Evolutionary conservation across 352 stramenopile species (phyloP).

Genomic region (Globisporangium splendens): DNA sequence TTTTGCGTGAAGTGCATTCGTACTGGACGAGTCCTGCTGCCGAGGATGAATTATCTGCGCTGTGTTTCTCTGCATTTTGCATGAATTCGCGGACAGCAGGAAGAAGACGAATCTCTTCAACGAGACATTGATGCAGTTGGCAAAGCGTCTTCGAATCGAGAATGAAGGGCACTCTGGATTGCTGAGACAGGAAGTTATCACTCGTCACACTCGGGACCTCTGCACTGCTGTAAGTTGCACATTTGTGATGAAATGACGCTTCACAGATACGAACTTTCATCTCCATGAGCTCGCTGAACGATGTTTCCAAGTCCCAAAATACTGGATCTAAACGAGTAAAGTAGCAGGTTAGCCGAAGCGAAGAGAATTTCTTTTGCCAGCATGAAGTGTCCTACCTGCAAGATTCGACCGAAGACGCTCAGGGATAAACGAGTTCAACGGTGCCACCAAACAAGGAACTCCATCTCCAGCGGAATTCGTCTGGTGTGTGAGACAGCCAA

Average conservation of each 20-base stretch:
- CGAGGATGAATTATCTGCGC: neutral
- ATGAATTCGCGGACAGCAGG: constrained; percentile 3
- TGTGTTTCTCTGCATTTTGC: constrained; percentile 1
- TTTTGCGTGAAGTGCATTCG: constrained; percentile 8
- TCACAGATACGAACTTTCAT: constrained; percentile 16
- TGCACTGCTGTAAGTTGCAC: no score
- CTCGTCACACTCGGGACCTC: no score
- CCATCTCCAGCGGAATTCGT: neutral
- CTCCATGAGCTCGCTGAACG: constrained; percentile 11
- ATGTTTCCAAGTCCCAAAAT: constrained; percentile 17
- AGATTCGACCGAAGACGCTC: constrained; percentile 16
- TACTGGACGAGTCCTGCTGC: constrained; percentile 6
- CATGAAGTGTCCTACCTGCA: constrained; percentile 7
- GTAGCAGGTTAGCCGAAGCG: neutral
- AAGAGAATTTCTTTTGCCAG: neutral
- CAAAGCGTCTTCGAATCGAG: constrained; percentile 6
- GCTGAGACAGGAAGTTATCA: no score
- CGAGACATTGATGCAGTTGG: constrained; percentile 4
- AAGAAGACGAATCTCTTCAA: neutral
- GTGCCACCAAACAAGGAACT: constrained; percentile 2
- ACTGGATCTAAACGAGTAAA: constrained; percentile 9
- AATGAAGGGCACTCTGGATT: no score
- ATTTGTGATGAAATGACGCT: constrained; percentile 9
- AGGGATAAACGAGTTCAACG: constrained; percentile 14
- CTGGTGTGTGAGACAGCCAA: neutral